phyloP scores from a whole-genome alignment of 805 yeast species.

The Yarrowia sp. region DNA sequence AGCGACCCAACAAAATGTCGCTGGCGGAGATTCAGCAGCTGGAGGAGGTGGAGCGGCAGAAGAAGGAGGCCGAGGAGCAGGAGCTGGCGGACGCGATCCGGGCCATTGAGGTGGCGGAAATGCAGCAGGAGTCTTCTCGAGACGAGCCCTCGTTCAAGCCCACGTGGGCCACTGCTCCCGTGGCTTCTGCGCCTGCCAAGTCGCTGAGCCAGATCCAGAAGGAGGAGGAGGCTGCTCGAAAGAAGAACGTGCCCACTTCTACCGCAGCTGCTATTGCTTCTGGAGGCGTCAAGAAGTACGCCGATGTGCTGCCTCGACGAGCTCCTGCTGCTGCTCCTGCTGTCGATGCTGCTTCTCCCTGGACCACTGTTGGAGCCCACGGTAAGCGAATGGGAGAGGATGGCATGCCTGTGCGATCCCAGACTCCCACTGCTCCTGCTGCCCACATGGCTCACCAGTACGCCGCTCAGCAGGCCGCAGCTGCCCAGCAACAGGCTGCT shows the following conservation, averaged over 20 bases:
- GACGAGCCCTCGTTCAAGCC: constrained; percentile 21
- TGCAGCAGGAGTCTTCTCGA: constrained; percentile 32
- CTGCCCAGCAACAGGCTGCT: constrained; percentile 28
- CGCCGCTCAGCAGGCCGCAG: constrained; percentile 23
- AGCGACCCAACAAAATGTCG: constrained; percentile 30
- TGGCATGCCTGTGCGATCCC: background rate
- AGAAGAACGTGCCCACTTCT: background rate
- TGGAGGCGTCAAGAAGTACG: background rate
- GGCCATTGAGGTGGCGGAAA: constrained; percentile 14
- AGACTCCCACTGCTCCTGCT: constrained; percentile 20
- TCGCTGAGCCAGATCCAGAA: constrained; percentile 41
- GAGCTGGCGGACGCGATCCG: constrained; percentile 3
- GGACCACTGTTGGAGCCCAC: constrained; percentile 21
- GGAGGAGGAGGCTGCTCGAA: constrained; percentile 38
- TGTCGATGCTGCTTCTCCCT: background rate
- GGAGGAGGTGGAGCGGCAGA: constrained; percentile 32
- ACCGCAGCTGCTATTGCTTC: constrained; percentile 4
- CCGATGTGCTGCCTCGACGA: constrained; percentile 19
- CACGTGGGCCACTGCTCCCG: constrained; percentile 30
- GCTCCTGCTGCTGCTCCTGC: background rate
- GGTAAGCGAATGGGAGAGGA: constrained; percentile 19
- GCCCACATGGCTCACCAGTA: constrained; percentile 35
- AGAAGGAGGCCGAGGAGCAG: constrained; percentile 29
- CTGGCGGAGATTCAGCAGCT: constrained; percentile 38
- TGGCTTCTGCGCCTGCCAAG: constrained; percentile 33